Evolutionary conservation across 129 eudicot genomes (phyloP), one percentile per base, ranked within the genome.

Genomic region (Silybum marianum): DNA sequence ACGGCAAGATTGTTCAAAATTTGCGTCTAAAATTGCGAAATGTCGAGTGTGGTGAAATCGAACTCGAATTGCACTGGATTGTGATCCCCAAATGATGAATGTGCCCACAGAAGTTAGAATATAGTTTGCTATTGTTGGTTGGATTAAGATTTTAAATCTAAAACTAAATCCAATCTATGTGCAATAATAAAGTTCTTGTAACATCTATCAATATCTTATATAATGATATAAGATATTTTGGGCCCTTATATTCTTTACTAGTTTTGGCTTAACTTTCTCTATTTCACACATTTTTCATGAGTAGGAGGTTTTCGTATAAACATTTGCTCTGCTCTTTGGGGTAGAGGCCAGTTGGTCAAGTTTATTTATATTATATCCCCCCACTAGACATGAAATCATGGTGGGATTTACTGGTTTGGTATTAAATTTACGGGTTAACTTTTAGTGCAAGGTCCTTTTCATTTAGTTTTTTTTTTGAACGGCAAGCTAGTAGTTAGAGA

Each of bases 11-110:
- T 3, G 60, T 84, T 34, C 93, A 90, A 74, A 83, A 81, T 30
- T 24, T 90, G 88, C 75, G 68, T 80, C 82, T 90, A 48, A 81
- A 79, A 83, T 76, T 90, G 82, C 79, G 82, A 54, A 85, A 90
- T 72, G 93, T 83, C 6, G 93, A 90, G 65, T 83, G 85, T 67
- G 93, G 93, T 74, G 91, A 87, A 83, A 74, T 90, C 12, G 93
- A 90, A 78, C 81, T 90, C n/a, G 85, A 87, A 65, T 77, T 90
- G 70, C 88, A 81, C 13, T 90, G 93, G 93, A 85, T 90, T 65
- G 89, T 87, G 65, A 32, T 89, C 85, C 84, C 93, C 81, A 23
- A 58, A 58, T 58, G 9, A 58, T 58, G 66, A 19, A 58, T 58
- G 90, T 21, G 79, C 76, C 82, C 78, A 79, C 48, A 39, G 24